Percentiles rank a stretch among this genome's conserved stretches.
Evolutionary conservation across 805 yeast species (phyloP).

Genomic region (Pichia insulana): DNA sequence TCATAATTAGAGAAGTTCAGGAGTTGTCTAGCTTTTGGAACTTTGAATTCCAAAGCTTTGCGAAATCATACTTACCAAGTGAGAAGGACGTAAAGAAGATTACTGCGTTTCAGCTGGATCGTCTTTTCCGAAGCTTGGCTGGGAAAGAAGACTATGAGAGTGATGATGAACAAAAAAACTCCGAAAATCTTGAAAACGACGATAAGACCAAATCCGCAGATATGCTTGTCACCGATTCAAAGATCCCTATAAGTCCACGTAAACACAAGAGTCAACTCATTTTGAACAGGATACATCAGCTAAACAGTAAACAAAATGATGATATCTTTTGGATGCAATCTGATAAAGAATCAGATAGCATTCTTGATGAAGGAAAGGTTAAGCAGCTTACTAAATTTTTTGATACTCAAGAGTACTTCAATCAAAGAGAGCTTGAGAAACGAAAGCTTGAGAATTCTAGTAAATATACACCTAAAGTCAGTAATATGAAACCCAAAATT

Average conservation of each 20-base stretch:
- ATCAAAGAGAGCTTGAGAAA: constrained; percentile 73
- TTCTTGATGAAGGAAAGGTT: constrained; percentile 36
- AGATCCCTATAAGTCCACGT: constrained; percentile 11
- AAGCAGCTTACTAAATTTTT: constrained; percentile 57
- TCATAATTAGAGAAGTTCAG: constrained; percentile 62
- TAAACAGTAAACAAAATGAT: constrained; percentile 11
- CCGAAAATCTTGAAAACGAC: constrained; percentile 2
- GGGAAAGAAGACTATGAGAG: constrained; percentile 13
- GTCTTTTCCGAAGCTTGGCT: constrained; percentile 46
- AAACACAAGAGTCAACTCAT: constrained; percentile 17
- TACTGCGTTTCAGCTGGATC: constrained; percentile 78
- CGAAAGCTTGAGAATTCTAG: constrained; percentile 45
- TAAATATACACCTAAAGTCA: constrained; percentile 64
- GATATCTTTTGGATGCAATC: constrained; percentile 14
- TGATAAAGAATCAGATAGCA: constrained; percentile 16
- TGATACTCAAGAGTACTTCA: constrained; percentile 78
- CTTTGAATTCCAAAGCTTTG: constrained; percentile 70
- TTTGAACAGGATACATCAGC: constrained; percentile 10
- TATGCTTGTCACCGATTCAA: background rate
- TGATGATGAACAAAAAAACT: background rate
- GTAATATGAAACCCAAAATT: constrained; percentile 75
- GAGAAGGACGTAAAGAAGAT: constrained; percentile 88
- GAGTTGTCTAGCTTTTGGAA: constrained; percentile 86
- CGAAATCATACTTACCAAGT: constrained; percentile 69
- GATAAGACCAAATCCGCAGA: background rate